Percentiles rank a stretch among this genome's conserved stretches.
These are phyloP conservation scores for Astrothelium macrocarpum DNA, from an alignment of 495 filamentous ascomycete genomes.

Conservation along the genomic window DNA sequence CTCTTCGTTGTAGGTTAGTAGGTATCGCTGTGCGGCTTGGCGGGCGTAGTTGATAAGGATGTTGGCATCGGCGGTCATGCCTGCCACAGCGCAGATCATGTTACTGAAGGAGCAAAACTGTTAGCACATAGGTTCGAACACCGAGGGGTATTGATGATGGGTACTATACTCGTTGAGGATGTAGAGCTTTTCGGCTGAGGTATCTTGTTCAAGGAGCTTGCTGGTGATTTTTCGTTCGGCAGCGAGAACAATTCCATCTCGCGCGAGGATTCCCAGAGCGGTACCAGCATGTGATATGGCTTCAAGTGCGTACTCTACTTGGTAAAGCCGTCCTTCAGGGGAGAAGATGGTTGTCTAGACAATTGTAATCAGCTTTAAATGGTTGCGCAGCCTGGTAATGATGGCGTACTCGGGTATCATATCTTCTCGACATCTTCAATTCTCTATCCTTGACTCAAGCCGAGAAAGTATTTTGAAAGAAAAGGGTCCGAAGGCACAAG, in stretches of 20 bases:
- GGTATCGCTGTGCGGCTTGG: constrained; percentile 90
- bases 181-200: constrained; percentile 98
- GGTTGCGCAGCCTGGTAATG: constrained; percentile 13
- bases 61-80: constrained; percentile 98
- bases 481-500: background rate
- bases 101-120: constrained; percentile 49
- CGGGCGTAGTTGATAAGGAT: constrained; percentile 99
- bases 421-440: constrained; percentile 82
- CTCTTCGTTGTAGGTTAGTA: constrained; percentile 98
- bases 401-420: constrained; percentile 81
- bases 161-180: constrained; percentile 85
- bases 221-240: constrained; percentile 99
- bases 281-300: constrained; percentile 98
- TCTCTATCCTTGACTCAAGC: background rate
- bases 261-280: constrained; percentile 88
- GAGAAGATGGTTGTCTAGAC: constrained; percentile 97
- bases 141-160: background rate
- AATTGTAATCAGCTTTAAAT: constrained; percentile 7
- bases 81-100: constrained; percentile 99
- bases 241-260: constrained; percentile 96
- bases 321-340: constrained; percentile 93
- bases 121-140: background rate
- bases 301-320: constrained; percentile 98
- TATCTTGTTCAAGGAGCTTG: constrained; percentile 98
- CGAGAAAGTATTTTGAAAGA: background rate